phyloP scores from a whole-genome alignment of 2,329 filamentous ascomycete genomes.

The Cordyceps fumosorosea region DNA sequence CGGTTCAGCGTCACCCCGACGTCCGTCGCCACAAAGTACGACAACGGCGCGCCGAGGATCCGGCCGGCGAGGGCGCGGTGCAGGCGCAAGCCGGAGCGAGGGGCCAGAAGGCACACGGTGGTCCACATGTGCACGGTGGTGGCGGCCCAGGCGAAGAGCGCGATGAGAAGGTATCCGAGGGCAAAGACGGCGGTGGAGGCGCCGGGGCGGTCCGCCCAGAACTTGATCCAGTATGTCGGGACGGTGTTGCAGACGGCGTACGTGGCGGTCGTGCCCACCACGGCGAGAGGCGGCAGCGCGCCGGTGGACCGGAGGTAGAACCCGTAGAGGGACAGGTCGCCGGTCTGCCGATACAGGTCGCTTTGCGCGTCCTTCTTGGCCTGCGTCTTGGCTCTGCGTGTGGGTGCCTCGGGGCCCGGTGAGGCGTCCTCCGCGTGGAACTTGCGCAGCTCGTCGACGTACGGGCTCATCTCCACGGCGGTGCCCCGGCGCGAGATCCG shows the following conservation, averaged over 20 bases:
- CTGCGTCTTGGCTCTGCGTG: neutral
- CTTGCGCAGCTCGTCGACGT: slow-evolving; percentile 2
- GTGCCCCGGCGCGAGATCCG: slow-evolving; percentile 32
- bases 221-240: slow-evolving; percentile 33
- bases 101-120: slow-evolving; percentile 27
- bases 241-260: slow-evolving; percentile 30
- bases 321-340: slow-evolving; percentile 31
- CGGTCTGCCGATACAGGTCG: slow-evolving; percentile 17
- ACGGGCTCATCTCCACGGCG: slow-evolving; percentile 15
- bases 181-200: slow-evolving; percentile 25
- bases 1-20: slow-evolving; percentile 34
- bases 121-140: slow-evolving; percentile 24
- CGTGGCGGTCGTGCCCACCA: slow-evolving; percentile 20
- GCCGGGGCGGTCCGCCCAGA: slow-evolving; percentile 29
- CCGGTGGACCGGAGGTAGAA: slow-evolving; percentile 28
- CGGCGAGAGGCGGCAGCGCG: slow-evolving; percentile 20
- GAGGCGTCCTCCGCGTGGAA: neutral
- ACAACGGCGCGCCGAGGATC: slow-evolving; percentile 25
- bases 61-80: slow-evolving; percentile 13
- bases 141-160: slow-evolving; percentile 25
- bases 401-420: neutral
- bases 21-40: slow-evolving; percentile 33
- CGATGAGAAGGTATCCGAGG: slow-evolving; percentile 29
- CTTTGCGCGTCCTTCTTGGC: slow-evolving; percentile 4
- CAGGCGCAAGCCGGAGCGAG: slow-evolving; percentile 28